Percentiles rank a stretch among this genome's conserved stretches.
phyloP scores from a whole-genome alignment of 768 basidiomycete genomes.

The Gymnopilus junonius region DNA sequence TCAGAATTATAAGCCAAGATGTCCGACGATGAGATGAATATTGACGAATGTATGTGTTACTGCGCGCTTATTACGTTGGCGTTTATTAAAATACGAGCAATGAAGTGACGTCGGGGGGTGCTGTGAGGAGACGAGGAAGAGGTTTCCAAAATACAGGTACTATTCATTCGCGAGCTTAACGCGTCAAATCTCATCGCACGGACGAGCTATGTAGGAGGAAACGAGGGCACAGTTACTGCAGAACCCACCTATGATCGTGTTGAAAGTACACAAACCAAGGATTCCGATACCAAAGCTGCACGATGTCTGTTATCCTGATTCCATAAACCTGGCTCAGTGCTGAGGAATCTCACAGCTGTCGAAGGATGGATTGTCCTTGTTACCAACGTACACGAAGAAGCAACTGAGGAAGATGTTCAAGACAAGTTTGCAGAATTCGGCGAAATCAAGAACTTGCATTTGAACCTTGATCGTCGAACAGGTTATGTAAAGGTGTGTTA shows the following conservation, averaged over 20 bases:
- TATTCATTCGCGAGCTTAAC: slow-evolving; percentile 18
- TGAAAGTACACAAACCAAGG: slow-evolving; percentile 66
- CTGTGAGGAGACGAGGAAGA: slow-evolving; percentile 79
- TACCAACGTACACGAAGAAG: slow-evolving; percentile 96
- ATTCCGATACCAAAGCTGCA: slow-evolving; percentile 83
- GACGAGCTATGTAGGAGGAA: slow-evolving; percentile 51
- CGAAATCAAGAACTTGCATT: slow-evolving; percentile 96
- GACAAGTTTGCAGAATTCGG: slow-evolving; percentile 98
- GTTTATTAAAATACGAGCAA: background rate
- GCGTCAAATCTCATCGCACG: slow-evolving; percentile 1
- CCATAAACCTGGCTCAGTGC: background rate
- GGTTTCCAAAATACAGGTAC: slow-evolving; percentile 80
- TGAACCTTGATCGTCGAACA: slow-evolving; percentile 95
- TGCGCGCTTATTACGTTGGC: background rate
- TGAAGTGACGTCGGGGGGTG: slow-evolving; percentile 63
- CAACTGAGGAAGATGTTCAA: slow-evolving; percentile 94
- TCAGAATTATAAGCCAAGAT: slow-evolving; percentile 47
- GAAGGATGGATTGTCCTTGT: slow-evolving; percentile 99
- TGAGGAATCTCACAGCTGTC: slow-evolving; percentile 64
- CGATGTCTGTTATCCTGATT: slow-evolving; percentile 62
- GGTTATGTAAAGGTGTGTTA: slow-evolving; percentile 93
- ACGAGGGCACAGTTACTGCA: slow-evolving; percentile 58
- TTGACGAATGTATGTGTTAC: slow-evolving; percentile 72
- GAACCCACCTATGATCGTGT: slow-evolving; percentile 85
- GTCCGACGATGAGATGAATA: slow-evolving; percentile 95